Evolutionary conservation across 495 filamentous ascomycete species (phyloP), one percentile per base, ranked within the genome.

Genomic region (Talaromyces ruber): DNA sequence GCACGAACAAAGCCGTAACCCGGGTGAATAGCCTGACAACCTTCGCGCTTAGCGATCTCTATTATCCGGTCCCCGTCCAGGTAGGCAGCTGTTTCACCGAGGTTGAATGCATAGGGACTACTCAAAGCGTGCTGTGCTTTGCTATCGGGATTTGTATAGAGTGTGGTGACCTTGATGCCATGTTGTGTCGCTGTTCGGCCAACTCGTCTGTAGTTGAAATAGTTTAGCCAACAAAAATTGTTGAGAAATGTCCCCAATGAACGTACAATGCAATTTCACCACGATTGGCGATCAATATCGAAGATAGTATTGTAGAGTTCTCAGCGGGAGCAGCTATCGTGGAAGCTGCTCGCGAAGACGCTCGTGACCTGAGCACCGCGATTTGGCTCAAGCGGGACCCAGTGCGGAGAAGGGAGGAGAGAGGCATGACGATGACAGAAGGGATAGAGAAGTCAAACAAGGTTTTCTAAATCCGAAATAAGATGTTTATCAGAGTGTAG

Each of bases 61-160:
- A 98, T 94, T 64, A 98, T 98, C 47, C 86, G 86, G 62, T 96
- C 91, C 18, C 91, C 92, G 73, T 98, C 93, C 29, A 98, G 85
- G 71, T 98, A 98, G 24, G 88, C 89, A 29, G 86, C 84, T 2
- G 91, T 81, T 1, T 87, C 84, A 0, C 92, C 93, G 5, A 98
- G 80, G 64, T 92, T 92, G 11, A 94, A 82, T 16, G 92, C 83
- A 72, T 88, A 86, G 3, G 92, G 88, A 18, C 90, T 89, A 71
- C 88, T 89, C 37, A 90, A 74, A 14, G 95, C 93, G 81, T 99
- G 95, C 67, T 97, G 93, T 6, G 93, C 85, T 62, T 76, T 79
- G 53, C 89, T 85, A 73, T 99, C 95, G 9, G 93, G 90, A 65
- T 96, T 89, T 34, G 94, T 99, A 74, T 96, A 98, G 63, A 98